Base-by-base conservation (phyloP, 768 basidiomycete species). In the Russula earlei region DNA sequence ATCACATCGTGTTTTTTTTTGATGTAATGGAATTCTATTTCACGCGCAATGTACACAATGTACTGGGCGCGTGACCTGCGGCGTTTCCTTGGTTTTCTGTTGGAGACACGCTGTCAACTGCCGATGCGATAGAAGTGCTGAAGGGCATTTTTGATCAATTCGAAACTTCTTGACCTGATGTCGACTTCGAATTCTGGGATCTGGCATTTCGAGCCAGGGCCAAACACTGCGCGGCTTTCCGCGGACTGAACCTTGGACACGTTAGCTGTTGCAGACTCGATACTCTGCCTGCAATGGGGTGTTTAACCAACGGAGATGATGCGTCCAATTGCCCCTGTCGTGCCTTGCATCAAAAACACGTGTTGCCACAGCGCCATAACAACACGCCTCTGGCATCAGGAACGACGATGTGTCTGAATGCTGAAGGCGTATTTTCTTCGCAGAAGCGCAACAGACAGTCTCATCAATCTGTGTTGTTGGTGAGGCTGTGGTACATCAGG, bases 1-100 rank as follows among this genome's bases (percentile, higher is more conserved):
- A 19, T 48, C 54, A 55, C 54, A 33, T 43, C 33, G 31, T 55
- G 33, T 43, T 43, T 52, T n/a, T n/a, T 33, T 33, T 22, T 49
- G 54, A 55, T 40, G 54, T 49, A 43, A 55, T 17, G 47, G 15
- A 48, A 17, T 29, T 25, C 24, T 31, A 19, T 49, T 55, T 55
- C 47, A 47, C 47, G 38, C 31, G 22, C 24, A 24, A 15, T 14
- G 46, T 41, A 22, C 42, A 38, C 15, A n/a, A 15, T n/a, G 34
- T 29, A 22, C 19, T 40, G 40, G 15, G 20, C 33, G 31, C 46
- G 33, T 48, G 34, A n/a, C 33, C 20, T 42, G 24, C 49, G 46
- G 54, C 54, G 40, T 55, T 40, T 12, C 31, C 22, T 2, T 11
- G 19, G 11, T 44, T 54, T 27, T 31, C 37, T 38, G 37, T 15